These are phyloP conservation scores for Flaveria robusta DNA, from an alignment of 129 eudicot species.

Conservation along the genomic window DNA sequence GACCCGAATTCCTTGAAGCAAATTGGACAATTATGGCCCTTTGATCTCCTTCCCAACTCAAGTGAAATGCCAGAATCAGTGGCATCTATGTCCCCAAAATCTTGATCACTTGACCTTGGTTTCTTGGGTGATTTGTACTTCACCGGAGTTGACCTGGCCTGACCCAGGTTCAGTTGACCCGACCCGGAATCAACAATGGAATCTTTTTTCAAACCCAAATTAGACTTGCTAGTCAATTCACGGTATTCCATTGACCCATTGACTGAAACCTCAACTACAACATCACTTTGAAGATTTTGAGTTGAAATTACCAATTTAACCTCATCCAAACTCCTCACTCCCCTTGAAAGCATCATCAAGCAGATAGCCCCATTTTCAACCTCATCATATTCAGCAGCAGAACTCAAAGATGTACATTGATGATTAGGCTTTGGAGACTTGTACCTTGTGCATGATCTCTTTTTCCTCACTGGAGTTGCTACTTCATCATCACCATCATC, in stretches of 20 bases:
- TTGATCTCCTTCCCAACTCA: slow-evolving; percentile 34
- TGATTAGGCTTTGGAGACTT: slow-evolving; percentile 42
- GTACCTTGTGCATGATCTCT: slow-evolving; percentile 65
- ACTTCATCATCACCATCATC: slow-evolving; percentile 34
- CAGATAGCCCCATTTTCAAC: slow-evolving; percentile 53
- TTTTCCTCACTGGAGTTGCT: slow-evolving; percentile 48
- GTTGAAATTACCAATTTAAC: slow-evolving; percentile 24
- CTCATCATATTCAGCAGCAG: slow-evolving; percentile 34
- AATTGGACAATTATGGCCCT: slow-evolving; percentile 43
- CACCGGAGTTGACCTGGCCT: slow-evolving; percentile 23
- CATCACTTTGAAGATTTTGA: slow-evolving; percentile 26
- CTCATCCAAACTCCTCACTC: slow-evolving; percentile 46
- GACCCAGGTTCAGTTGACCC: slow-evolving; percentile 20
- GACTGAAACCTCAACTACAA: slow-evolving; percentile 42
- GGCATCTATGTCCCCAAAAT: slow-evolving; percentile 27
- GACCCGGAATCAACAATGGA: slow-evolving; percentile 17
- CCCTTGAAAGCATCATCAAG: slow-evolving; percentile 76
- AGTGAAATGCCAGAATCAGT: slow-evolving; percentile 32
- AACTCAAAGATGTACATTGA: slow-evolving; percentile 21
- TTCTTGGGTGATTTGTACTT: slow-evolving; percentile 31
- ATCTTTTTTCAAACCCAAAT: slow-evolving; percentile 27
- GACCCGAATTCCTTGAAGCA: slow-evolving; percentile 62
- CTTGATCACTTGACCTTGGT: slow-evolving; percentile 23
- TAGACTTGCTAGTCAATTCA: slow-evolving; percentile 27
- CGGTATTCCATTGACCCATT: slow-evolving; percentile 33